Percentiles rank a stretch among this genome's conserved stretches.
Evolutionary conservation across 139 green algal genomes (phyloP).

Genomic region (Zygnema circumcarinatum): DNA sequence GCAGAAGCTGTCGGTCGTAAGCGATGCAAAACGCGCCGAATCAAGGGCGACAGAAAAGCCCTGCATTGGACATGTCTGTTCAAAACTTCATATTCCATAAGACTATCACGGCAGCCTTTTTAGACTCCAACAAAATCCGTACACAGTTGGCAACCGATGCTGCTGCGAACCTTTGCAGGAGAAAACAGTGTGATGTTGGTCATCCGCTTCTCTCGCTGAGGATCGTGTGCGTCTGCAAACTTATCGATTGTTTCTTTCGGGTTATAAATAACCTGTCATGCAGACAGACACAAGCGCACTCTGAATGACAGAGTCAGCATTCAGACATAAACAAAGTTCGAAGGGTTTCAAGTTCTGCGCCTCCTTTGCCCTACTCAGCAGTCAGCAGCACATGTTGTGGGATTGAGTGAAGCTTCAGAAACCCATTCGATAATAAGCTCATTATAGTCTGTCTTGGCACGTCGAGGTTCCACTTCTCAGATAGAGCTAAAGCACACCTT

Average conservation of each 20-base stretch:
- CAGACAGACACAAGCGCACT: background rate
- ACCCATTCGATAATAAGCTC: too few relatives aligned
- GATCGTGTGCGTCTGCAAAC: slow-evolving; percentile 1
- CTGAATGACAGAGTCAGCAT: too few relatives aligned
- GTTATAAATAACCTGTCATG: slow-evolving; percentile 18
- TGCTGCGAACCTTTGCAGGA: slow-evolving; percentile 18
- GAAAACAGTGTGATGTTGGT: slow-evolving; percentile 7
- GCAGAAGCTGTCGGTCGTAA: background rate
- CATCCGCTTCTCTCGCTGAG: background rate
- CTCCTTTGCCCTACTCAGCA: too few relatives aligned
- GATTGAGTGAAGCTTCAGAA: too few relatives aligned
- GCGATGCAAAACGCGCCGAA: background rate
- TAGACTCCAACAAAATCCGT: background rate
- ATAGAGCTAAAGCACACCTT: too few relatives aligned
- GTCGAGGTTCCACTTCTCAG: too few relatives aligned
- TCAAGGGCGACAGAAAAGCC: background rate
- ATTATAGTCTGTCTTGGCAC: too few relatives aligned
- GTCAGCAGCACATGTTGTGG: too few relatives aligned
- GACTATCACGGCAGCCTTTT: background rate
- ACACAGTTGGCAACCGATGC: slow-evolving; percentile 6
- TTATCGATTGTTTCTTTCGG: slow-evolving; percentile 12
- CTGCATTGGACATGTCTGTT: background rate
- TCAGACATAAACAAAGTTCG: too few relatives aligned
- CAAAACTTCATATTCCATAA: background rate
- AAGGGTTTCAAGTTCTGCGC: too few relatives aligned